Base-by-base conservation (phyloP, 352 stramenopile genomes). In the Pythium insidiosum region DNA sequence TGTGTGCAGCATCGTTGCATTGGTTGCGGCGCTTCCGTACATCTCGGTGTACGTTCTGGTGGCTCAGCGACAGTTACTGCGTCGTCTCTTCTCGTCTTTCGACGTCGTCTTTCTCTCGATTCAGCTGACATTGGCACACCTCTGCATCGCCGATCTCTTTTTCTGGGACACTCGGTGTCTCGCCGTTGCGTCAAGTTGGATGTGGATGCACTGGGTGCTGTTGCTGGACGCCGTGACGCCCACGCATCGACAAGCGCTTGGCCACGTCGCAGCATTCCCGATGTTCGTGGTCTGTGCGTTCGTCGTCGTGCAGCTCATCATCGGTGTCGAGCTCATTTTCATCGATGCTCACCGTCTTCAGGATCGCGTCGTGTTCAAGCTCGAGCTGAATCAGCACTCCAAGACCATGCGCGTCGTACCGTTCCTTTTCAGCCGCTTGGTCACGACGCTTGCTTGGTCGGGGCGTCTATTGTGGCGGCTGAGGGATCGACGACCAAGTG, bases 141-240 rank as follows among this genome's bases (percentile, higher is more conserved):
- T 63, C 22, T 50, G 48, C n/a, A 22, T 55, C 5, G 30, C 28
- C 5, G 45, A 54, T 23, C 26, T 67, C 22, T 36, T 57, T 12
- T 2, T 10, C 12, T 67, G 58, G 58, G 49, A 61, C 29, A 19
- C 18, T 5, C 37, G 30, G 15, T 47, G 22, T 16, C 11, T 48
- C 5, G 28, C 21, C 6, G 9, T 52, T 9, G 2, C 45, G 3
- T 42, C 38, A 12, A 48, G 22, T 5, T 63, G 53, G 58, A 29
- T 57, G 1, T 64, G 58, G 58, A 48, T 49, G 16, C 55, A 56
- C 35, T 57, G 40, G 12, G 44, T 64, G 10, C 10, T 63, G 1
- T 42, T 42, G 0, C 22, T 47, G 3, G 58, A 63, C 25, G 53
- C 54, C 6, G 25, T 61, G 3, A 59, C 51, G 9, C 50, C 56